These are phyloP conservation scores for Mycena venus DNA, from an alignment of 768 basidiomycete genomes.

Conservation along the genomic window DNA sequence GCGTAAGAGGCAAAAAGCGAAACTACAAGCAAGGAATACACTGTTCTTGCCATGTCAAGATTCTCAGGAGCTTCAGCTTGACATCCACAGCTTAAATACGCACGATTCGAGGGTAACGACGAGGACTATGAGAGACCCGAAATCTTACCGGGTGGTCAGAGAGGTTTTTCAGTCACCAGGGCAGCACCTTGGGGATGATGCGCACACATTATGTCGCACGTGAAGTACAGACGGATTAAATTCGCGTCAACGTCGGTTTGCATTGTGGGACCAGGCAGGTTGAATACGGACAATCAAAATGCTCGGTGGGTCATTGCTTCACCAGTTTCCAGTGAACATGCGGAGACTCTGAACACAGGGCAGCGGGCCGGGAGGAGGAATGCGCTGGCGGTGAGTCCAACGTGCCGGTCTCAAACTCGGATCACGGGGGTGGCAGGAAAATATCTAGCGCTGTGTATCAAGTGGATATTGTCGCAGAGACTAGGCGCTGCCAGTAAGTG, in stretches of 20 bases:
- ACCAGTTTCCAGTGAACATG: background rate
- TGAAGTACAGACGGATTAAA: conserved; percentile 38
- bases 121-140: conserved; percentile 3
- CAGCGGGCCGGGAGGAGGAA: no score
- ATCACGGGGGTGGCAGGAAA: no score
- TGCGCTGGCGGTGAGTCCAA: no score
- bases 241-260: conserved; percentile 48
- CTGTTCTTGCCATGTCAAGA: conserved; percentile 27
- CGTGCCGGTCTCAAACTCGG: no score
- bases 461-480: no score
- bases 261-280: conserved; percentile 8
- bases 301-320: background rate
- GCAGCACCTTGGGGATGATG: background rate
- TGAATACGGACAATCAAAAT: conserved; percentile 18
- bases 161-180: conserved; percentile 20
- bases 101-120: background rate
- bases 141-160: conserved; percentile 17
- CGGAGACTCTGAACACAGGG: no score
- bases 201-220: background rate
- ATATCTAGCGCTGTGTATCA: no score
- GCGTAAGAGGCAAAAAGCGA: conserved; percentile 25
- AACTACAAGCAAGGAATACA: conserved; percentile 25
- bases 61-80: background rate
- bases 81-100: background rate
- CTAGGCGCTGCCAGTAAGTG: no score